Evolutionary conservation across 225 moss, liverwort and hornwort genomes (phyloP), one percentile per base, ranked within the genome.

Genomic region (Sphagnum tenellum): DNA sequence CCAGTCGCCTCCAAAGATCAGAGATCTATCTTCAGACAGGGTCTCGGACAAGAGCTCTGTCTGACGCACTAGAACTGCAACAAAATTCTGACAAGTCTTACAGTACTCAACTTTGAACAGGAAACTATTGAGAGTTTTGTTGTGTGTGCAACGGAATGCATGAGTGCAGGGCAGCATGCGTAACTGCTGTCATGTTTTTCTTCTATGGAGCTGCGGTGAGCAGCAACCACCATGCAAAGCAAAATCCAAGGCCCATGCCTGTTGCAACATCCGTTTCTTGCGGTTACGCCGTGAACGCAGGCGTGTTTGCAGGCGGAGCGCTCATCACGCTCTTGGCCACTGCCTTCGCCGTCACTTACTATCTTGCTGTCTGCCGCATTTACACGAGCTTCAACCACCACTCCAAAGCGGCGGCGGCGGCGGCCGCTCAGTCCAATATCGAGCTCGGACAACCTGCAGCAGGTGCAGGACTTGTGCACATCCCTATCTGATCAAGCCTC

Each of bases 251-350:
- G 14, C 57, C 74, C 2, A 65, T 83, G 7, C 79, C 77, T 47
- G 80, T 76, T 0, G 64, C 84, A 4, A 73, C 84, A 47, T 66
- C 77, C 0, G 73, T 73, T 3, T 48, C 80, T 13, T 84, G 84
- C 49, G 84, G 77, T n/a, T 84, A 84, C 3, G 73, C 80, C 61
- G 44, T 84, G 0, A 70, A 83, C 62, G 80, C 79, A 0, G 79
- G 83, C 8, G 77, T 83, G 7, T 66, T 75, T 45, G 84, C 84
- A 10, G 68, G 77, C 51, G 84, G 77, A 4, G 68, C 84, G 5
- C 65, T 78, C 47, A 68, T 78, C 61, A 64, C 73, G 10, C 60
- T 84, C 3, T 13, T 83, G 51, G 72, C 79, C 68, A 80, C 83
- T 5, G 74, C 65, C 56, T 80, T 74, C 1, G 83, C 71, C 5